Conservation (phyloP, 345 rosid genomes). For the Salix suchowensis region DNA sequence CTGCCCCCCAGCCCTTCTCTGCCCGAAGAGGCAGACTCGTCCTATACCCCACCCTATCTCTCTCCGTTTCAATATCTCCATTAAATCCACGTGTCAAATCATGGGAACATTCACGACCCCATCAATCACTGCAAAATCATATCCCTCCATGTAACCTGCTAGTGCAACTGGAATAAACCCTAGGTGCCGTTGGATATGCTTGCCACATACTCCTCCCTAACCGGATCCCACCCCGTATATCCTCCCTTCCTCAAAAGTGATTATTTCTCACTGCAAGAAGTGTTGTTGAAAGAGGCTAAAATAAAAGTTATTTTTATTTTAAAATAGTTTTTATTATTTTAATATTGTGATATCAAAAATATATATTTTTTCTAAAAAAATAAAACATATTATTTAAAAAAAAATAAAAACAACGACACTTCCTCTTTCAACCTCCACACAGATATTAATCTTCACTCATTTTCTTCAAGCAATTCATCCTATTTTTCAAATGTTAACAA, state of each 20-base stretch:
- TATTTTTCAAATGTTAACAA: not conserved
- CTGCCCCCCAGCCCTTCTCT: not conserved
- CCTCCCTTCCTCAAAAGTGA: slow-evolving; percentile 1
- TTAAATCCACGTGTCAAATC: not conserved
- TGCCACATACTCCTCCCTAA: not conserved
- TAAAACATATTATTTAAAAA: too few species aligned
- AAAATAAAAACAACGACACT: too few species aligned
- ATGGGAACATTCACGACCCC: not conserved
- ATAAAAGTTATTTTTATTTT: too few species aligned
- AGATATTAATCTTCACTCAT: too few species aligned
- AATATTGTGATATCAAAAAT: too few species aligned
- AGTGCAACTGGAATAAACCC: slow-evolving; percentile 19
- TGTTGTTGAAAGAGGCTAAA: too few species aligned
- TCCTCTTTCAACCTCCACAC: too few species aligned
- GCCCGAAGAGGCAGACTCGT: not conserved
- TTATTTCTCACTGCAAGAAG: too few species aligned
- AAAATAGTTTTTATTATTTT: too few species aligned
- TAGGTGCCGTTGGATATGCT: slow-evolving; percentile 44
- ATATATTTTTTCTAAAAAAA: too few species aligned
- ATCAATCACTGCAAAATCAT: slow-evolving; percentile 3
- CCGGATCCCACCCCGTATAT: slow-evolving; percentile 28
- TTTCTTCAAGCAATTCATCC: not conserved
- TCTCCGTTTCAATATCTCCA: not conserved
- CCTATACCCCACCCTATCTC: not conserved
- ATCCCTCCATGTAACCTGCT: slow-evolving; percentile 11